Evolutionary conservation across 306 rosid genomes (phyloP), one percentile per base, ranked within the genome.

Genomic region (Cicer pinnatifidum): DNA sequence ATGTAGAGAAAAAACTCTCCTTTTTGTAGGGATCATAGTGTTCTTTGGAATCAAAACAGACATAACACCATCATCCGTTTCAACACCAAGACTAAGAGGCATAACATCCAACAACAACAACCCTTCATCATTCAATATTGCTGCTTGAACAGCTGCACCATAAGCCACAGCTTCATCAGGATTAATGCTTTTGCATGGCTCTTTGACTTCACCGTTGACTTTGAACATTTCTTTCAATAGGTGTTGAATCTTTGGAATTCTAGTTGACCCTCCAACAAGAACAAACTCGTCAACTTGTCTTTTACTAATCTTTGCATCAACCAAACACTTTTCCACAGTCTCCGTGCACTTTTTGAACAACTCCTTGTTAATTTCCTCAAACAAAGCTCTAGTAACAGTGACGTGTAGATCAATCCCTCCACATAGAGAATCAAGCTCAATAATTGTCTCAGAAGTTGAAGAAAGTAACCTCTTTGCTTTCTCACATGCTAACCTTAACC

Each of bases 151-250:
- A 0, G 86, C 82, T 0, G 86, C 86, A 9, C 84, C 86, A 4
- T 76, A 83, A 0, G 84, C 86, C 53, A 83, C 84, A 0, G 84
- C 84, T 35, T 83, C 86, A 9, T 83, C 82, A 6, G 86, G 82
- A 67, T 83, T 83, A n/a, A 83, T 83, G 73, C 84, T 80, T 19
- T 83, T 83, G 73, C 86, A 83, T 11, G 63, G 86, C 61, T 83
- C 86, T 40, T 71, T 83, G 3, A 3, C 68, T 15, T 10, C 13
- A 0, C 75, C 79, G 19, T 74, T 60, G n/a, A 41, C 67, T 6
- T 72, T 58, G 52, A 83, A 80, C 79, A 83, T 66, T 15, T 83
- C 77, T 63, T 79, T 81, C 65, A 83, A 8, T 13, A 79, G 76
- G 12, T 71, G 79, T 54, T 79, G 86, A 20, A 83, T 83, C 10